These are phyloP conservation scores for Lunularia cruciata DNA, from an alignment of 225 moss, liverwort and hornwort genomes.

Conservation along the genomic window DNA sequence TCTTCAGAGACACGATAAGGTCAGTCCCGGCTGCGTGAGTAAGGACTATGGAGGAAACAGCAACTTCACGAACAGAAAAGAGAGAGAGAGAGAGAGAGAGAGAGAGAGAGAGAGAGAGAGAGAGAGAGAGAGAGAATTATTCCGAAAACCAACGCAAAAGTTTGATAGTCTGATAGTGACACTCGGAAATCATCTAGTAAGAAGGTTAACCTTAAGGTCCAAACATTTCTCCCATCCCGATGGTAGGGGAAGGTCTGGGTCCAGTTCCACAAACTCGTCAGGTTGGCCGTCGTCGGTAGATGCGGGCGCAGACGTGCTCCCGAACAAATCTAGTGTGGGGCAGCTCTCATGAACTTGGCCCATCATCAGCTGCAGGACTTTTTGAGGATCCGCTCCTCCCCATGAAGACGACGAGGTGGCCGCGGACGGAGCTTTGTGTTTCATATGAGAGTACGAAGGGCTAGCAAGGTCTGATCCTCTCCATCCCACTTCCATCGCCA, in stretches of 20 bases:
- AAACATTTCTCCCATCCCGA: conserved; percentile 72
- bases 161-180: no score
- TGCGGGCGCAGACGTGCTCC: conserved; percentile 7
- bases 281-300: conserved; percentile 30
- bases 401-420: conserved; percentile 41
- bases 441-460: conserved; percentile 23
- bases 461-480: conserved; percentile 47
- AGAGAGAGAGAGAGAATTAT: no score
- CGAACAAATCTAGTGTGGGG: conserved; percentile 56
- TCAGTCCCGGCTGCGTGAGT: background rate
- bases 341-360: conserved; percentile 40
- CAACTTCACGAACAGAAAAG: background rate
- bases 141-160: no score
- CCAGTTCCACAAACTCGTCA: conserved; percentile 64
- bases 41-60: background rate
- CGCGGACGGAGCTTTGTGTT: conserved; percentile 10
- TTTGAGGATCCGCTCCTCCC: conserved; percentile 70
- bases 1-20: background rate
- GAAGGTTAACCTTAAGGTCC: conserved; percentile 61
- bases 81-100: background rate
- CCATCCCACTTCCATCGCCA: conserved; percentile 76
- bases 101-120: no score
- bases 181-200: no score
- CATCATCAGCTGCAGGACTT: conserved; percentile 74
- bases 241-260: conserved; percentile 58